Conservation (phyloP, 2,329 filamentous ascomycete species). For the Huntiella bhutanensis region DNA sequence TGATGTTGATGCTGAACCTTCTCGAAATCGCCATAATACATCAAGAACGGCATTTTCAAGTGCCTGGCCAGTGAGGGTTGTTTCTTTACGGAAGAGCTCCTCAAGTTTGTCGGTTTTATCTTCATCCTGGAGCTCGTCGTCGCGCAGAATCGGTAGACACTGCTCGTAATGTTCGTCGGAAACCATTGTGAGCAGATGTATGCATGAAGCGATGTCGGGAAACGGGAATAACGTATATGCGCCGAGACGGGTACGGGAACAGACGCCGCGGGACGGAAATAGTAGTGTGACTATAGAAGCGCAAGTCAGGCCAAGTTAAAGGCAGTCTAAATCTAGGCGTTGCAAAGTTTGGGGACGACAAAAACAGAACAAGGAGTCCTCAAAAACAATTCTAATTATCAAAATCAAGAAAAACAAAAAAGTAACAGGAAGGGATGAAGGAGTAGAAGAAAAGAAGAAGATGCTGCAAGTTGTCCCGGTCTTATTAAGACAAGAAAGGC, state of each 20-base stretch:
- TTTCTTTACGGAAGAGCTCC: slow-evolving; percentile 64
- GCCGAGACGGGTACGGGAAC: slow-evolving; percentile 12
- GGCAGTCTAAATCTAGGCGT: no score
- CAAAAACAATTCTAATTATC: background rate
- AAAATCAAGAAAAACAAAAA: background rate
- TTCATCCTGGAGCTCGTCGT: slow-evolving; percentile 70
- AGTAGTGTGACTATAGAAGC: background rate
- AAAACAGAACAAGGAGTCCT: background rate
- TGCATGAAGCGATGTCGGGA: slow-evolving; percentile 3
- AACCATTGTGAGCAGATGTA: slow-evolving; percentile 43
- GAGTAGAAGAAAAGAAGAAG: background rate
- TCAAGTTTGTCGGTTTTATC: slow-evolving; percentile 88
- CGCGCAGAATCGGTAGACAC: slow-evolving; percentile 73
- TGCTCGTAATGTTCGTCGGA: slow-evolving; percentile 85
- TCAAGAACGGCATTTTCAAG: slow-evolving; percentile 85
- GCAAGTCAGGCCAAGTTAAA: no score
- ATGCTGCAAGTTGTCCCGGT: no score
- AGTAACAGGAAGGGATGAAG: background rate
- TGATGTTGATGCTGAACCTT: slow-evolving; percentile 47
- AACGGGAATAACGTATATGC: slow-evolving; percentile 9
- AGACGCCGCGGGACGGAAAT: background rate
- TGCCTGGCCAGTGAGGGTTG: slow-evolving; percentile 51
- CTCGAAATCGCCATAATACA: slow-evolving; percentile 70
- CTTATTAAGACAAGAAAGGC: background rate
- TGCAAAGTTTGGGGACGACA: background rate